These are phyloP conservation scores for Wickerhamiella slavikovae DNA, from an alignment of 805 yeast species.

Conservation along the genomic window DNA sequence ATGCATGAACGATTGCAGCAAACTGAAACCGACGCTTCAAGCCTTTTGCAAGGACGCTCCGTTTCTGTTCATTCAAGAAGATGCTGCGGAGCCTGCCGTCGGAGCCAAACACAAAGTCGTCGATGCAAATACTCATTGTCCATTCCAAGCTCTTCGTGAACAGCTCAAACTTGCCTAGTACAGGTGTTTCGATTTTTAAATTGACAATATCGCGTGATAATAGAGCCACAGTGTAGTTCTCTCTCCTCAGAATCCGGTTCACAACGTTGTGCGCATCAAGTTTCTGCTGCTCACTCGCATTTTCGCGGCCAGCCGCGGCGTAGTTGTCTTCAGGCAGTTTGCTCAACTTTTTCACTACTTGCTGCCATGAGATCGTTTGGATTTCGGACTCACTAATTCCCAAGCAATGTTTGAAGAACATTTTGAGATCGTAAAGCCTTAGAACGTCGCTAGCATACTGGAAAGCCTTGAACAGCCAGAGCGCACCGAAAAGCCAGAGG, in stretches of 20 bases:
- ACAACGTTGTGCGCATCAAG: constrained; percentile 89
- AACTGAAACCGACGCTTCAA: constrained; percentile 60
- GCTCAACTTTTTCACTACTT: constrained; percentile 58
- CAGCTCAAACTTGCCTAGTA: constrained; percentile 20
- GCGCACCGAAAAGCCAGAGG: constrained; percentile 35
- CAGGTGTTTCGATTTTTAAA: constrained; percentile 36
- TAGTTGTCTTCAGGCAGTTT: constrained; percentile 33
- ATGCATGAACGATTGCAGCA: constrained; percentile 69
- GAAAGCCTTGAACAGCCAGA: constrained; percentile 20
- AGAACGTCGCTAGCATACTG: constrained; percentile 37
- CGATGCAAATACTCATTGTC: constrained; percentile 75
- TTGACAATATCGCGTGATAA: constrained; percentile 61
- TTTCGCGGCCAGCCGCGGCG: constrained; percentile 19
- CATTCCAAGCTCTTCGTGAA: constrained; percentile 83
- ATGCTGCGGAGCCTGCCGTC: constrained; percentile 61
- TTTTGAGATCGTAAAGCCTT: constrained; percentile 49
- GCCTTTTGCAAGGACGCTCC: constrained; percentile 46
- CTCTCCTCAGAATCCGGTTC: constrained; percentile 86
- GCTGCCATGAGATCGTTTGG: constrained; percentile 86
- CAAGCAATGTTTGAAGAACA: constrained; percentile 54
- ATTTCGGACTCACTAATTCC: constrained; percentile 61
- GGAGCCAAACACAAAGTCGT: constrained; percentile 67
- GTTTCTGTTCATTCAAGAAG: constrained; percentile 49
- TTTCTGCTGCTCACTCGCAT: constrained; percentile 29
- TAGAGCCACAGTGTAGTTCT: constrained; percentile 79